Conservation (phyloP, 2,329 filamentous ascomycete species). For the Alternaria brassicae region DNA sequence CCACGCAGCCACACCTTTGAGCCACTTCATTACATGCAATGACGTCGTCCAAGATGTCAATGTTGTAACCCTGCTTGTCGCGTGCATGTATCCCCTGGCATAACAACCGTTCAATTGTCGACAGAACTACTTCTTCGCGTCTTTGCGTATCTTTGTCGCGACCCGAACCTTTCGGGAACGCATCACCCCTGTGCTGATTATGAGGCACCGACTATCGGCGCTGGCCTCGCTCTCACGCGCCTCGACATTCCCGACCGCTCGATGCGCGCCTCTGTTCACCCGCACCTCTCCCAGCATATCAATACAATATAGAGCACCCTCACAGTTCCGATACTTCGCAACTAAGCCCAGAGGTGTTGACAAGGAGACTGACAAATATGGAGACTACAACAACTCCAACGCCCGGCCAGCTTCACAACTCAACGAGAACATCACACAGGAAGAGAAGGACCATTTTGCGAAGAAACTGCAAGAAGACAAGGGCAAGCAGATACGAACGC, state of each 20-base stretch:
- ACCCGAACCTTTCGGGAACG: neutral
- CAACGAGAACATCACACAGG: slow-evolving; percentile 54
- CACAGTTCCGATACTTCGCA: slow-evolving; percentile 9
- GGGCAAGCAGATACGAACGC: slow-evolving; percentile 65
- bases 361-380: slow-evolving; percentile 21
- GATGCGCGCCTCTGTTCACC: slow-evolving; percentile 14
- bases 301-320: neutral
- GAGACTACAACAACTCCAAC: slow-evolving; percentile 43
- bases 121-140: slow-evolving; percentile 7
- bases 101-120: neutral
- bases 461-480: slow-evolving; percentile 56
- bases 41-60: slow-evolving; percentile 9
- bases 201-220: slow-evolving; percentile 44
- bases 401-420: slow-evolving; percentile 50
- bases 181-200: slow-evolving; percentile 15
- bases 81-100: slow-evolving; percentile 5
- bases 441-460: slow-evolving; percentile 57
- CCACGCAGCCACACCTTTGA: slow-evolving; percentile 13
- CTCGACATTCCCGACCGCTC: slow-evolving; percentile 19
- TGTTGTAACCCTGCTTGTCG: slow-evolving; percentile 14
- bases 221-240: slow-evolving; percentile 30
- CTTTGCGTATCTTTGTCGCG: neutral
- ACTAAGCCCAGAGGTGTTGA: slow-evolving; percentile 2
- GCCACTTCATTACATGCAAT: slow-evolving; percentile 14
- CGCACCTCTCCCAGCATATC: slow-evolving; percentile 5